A percentile compares a stretch with the other conserved stretches of the same genome.
Evolutionary conservation across 176 grass and related monocot species (phyloP).

Genomic region (Melocanna baccifera): DNA sequence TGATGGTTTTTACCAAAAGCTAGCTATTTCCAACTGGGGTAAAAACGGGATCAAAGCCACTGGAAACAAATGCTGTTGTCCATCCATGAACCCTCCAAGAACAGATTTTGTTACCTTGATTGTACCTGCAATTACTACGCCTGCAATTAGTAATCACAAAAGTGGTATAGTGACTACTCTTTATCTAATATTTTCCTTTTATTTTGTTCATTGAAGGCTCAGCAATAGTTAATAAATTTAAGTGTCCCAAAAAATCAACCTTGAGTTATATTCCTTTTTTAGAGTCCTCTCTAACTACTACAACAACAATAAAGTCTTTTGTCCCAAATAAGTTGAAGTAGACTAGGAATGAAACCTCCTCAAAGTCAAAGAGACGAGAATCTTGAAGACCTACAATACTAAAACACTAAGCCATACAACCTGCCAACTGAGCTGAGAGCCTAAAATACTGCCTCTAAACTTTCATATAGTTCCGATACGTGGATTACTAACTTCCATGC

Average conservation of each 20-base stretch:
- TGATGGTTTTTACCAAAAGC: background rate
- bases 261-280: background rate
- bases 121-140: conserved; percentile 4
- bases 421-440: too few species aligned
- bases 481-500: too few species aligned
- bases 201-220: background rate
- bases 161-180: background rate
- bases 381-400: too few species aligned
- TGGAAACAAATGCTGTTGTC: background rate
- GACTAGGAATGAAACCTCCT: too few species aligned
- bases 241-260: background rate
- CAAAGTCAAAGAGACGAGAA: too few species aligned
- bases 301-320: too few species aligned
- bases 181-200: background rate
- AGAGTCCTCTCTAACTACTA: background rate
- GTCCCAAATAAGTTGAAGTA: too few species aligned
- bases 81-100: conserved; percentile 11
- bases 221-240: background rate
- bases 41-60: background rate
- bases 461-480: too few species aligned
- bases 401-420: too few species aligned
- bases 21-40: background rate
- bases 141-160: background rate
- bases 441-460: too few species aligned
- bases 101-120: background rate